Evolutionary conservation across 345 rosid genomes (phyloP), one percentile per base, ranked within the genome.

Genomic region (Dimocarpus longan): DNA sequence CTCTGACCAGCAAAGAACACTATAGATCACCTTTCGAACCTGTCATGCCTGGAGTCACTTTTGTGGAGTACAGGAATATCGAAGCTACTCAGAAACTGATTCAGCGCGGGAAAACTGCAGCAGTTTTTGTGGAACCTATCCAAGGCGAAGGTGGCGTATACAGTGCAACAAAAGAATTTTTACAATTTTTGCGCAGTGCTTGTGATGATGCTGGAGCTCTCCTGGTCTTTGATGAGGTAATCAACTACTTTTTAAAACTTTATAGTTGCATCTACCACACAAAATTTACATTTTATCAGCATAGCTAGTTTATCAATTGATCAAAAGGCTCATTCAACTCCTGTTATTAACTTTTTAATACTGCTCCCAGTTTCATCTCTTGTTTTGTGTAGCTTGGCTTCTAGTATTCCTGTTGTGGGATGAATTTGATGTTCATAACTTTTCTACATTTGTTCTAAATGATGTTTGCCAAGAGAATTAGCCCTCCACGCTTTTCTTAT

Each of bases 141-240:
- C 99, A 96, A 75, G 99, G 99, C 66, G 99, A 96, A 89, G 99
- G 99, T 2, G 99, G 99, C 67, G 86, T 96, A 46, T 83, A 90
- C 69, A 88, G 94, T 71, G 97, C 98, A 46, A 90, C 91, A 8
- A 89, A 87, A 74, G 97, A 91, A 68, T 93, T 95, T 81, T 82
- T 95, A 40, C 90, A 88, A 44, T 89, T 83, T 75, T 79, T 95
- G 71, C 93, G 99, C n/a, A 40, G 66, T 40, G 93, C 97, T 73
- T 96, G 97, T 81, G 91, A 93, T 86, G 92, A 90, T 40, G 84
- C 90, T 67, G 99, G 93, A 52, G 84, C 93, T 64, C 98, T 96
- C 44, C 89, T 96, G 56, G 97, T 96, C 37, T 96, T 89, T 68
- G 98, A 96, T 76, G 98, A 96, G 97, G 98, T 94, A 85, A 80